Evolutionary conservation across 345 rosid genomes (phyloP).

Genomic region (Brassica juncea): DNA sequence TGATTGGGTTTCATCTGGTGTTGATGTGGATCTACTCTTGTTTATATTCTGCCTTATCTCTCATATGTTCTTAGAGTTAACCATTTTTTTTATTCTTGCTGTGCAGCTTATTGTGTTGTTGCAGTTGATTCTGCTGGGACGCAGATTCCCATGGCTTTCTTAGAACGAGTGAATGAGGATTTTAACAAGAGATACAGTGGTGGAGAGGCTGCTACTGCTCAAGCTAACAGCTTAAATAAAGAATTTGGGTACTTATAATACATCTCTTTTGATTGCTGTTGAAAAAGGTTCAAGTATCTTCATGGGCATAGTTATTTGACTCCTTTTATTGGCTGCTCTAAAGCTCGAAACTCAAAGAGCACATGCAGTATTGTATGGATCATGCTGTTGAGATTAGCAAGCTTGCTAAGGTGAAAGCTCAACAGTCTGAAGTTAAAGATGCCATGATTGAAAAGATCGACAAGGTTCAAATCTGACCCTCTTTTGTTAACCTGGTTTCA

Average conservation of each 20-base stretch:
- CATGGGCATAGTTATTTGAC: background rate
- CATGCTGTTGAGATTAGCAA: background rate
- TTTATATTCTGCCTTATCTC: background rate
- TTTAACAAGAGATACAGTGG: background rate
- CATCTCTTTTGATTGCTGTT: background rate
- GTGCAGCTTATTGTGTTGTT: background rate
- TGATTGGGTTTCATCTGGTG: background rate
- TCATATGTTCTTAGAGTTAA: no score
- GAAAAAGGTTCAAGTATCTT: background rate
- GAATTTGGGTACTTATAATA: background rate
- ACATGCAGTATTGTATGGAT: background rate
- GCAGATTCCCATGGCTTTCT: background rate
- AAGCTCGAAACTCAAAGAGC: background rate
- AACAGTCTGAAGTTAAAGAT: background rate
- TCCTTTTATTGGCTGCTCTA: background rate
- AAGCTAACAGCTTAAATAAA: background rate
- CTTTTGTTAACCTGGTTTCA: background rate
- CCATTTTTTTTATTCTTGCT: no score
- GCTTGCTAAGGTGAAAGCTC: background rate
- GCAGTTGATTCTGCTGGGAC: background rate
- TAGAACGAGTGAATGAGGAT: background rate
- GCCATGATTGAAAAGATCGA: background rate
- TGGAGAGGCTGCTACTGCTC: background rate
- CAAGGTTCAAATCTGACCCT: background rate
- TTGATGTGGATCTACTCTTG: no score